Evolutionary conservation across 2,329 filamentous ascomycete genomes (phyloP), one percentile per base, ranked within the genome.

Genomic region (Seiridium unicorne): DNA sequence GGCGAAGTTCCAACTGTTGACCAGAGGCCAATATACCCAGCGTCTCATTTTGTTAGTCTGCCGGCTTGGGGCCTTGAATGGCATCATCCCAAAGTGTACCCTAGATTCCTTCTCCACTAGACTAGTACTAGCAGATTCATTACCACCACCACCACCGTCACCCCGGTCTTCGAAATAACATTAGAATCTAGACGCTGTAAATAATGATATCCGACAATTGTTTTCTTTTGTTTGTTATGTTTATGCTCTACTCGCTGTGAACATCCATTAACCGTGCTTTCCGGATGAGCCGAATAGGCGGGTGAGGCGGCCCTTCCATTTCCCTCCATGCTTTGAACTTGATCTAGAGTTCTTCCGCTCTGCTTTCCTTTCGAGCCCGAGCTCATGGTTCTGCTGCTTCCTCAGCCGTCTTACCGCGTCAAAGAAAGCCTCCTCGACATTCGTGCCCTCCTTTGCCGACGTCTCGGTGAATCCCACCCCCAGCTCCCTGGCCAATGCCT

Each of bases 361-460:
- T 32, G 35, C 18, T 8, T 53, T 13, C 11, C 10, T 35, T n/a
- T 40, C 49, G 35, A 49, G 35, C 3, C 40, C 51, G n/a, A 36
- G 18, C 3, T n/a, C 51, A 18, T 32, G 35, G 51, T n/a, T 34
- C 38, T 55, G 36, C 3, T 92, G 84, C 76, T 97, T 93, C 69
- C 91, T 87, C 68, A 94, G 88, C 74, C 94, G 91, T 66, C 95
- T 84, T 58, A 98, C 95, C 8, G 98, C 94, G 72, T 99, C 95
- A 77, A 96, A 98, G 72, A 99, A 98, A 36, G 93, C 94, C 81
- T 96, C 97, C 76, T 97, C 95, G 57, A 97, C 94, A 71, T 98
- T 97, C 81, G 97, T 93, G 79, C 93, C 97, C 74, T 96, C 97
- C 81, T 97, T 97, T 42, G 94, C 94, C 5, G 93, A 97, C 2